Conservation (phyloP, 495 filamentous ascomycete species). For the Tuber microsphaerosporum region DNA sequence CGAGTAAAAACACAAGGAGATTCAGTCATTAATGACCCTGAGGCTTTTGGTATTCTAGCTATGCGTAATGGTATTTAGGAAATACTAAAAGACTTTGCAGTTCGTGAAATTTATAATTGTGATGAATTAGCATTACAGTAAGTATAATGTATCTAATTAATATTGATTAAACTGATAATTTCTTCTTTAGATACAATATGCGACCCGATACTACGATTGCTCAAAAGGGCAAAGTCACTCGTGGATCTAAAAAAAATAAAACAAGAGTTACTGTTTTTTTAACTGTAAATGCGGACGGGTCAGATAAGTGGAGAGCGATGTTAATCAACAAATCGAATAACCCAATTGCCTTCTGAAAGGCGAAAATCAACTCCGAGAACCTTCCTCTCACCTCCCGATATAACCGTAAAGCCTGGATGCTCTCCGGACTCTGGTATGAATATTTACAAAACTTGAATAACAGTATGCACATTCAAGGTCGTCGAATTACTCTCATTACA, state of each 20-base stretch:
- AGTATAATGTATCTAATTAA: neutral
- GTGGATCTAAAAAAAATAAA: constrained; percentile 26
- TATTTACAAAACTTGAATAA: constrained; percentile 29
- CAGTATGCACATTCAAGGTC: constrained; percentile 32
- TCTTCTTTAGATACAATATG: constrained; percentile 15
- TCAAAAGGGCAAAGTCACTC: neutral
- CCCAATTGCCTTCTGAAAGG: neutral
- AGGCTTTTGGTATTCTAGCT: neutral
- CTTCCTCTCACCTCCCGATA: constrained; percentile 1
- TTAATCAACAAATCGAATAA: neutral
- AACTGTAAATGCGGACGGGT: constrained; percentile 34
- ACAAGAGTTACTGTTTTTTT: constrained; percentile 26
- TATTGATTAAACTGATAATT: neutral
- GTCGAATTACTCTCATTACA: constrained; percentile 5
- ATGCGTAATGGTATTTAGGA: constrained; percentile 13
- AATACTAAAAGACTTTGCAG: constrained; percentile 23
- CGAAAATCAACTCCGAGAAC: constrained; percentile 4
- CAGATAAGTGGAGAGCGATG: neutral
- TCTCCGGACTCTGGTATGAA: constrained; percentile 17
- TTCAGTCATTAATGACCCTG: neutral
- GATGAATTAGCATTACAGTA: constrained; percentile 6
- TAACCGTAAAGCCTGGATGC: constrained; percentile 18
- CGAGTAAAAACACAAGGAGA: constrained; percentile 14
- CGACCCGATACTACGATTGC: constrained; percentile 6
- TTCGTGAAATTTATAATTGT: constrained; percentile 21